Percentiles rank a stretch among this genome's conserved stretches.
phyloP scores from a whole-genome alignment of 257 asterid genomes.

The Nicotiana sylvestris region DNA sequence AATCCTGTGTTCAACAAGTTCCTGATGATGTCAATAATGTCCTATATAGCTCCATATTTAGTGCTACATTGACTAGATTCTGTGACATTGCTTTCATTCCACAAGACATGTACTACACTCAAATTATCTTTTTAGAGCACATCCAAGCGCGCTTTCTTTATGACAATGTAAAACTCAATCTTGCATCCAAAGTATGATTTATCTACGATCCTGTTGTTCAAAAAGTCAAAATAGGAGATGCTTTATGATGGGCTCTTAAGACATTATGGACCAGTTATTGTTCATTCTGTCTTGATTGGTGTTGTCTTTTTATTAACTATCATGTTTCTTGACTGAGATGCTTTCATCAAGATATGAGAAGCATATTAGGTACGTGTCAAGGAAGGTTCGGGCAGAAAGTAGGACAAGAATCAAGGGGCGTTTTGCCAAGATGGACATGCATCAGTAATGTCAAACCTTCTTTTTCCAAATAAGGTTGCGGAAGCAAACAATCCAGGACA shows the following conservation, averaged over 20 bases:
- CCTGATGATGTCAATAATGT: not conserved
- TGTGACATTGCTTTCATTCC: not conserved
- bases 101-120: not conserved
- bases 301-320: not conserved
- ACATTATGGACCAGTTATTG: no score
- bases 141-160: not conserved
- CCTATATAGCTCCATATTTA: not conserved
- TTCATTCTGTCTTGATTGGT: not conserved
- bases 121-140: not conserved
- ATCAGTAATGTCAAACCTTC: not conserved
- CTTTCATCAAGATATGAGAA: slow-evolving; percentile 61
- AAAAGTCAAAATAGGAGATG: not conserved
- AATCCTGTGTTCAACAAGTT: not conserved
- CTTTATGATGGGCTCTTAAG: not conserved
- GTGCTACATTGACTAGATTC: no score
- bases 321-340: not conserved
- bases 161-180: not conserved
- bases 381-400: slow-evolving; percentile 85
- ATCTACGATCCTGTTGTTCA: not conserved
- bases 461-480: not conserved
- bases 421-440: slow-evolving; percentile 66
- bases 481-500: not conserved
- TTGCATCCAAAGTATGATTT: not conserved
- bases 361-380: slow-evolving; percentile 82
- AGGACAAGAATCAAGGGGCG: slow-evolving; percentile 88